Conservation (phyloP, 345 rosid genomes). For the Hirschfeldia incana region DNA sequence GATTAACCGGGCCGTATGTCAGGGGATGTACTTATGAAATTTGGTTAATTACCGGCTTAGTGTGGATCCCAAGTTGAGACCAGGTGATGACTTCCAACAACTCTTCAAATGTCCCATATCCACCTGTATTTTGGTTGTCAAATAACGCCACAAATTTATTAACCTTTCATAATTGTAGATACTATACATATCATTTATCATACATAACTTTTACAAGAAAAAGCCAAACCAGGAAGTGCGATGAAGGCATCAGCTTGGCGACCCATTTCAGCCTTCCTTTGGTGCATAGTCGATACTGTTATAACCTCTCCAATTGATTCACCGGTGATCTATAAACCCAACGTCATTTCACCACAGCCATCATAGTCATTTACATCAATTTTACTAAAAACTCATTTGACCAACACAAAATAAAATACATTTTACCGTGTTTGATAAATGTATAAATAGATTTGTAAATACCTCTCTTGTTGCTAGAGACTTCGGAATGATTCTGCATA, state of each 20-base stretch:
- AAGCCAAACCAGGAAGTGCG: conserved; percentile 74
- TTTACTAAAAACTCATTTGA: not conserved
- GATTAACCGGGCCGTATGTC: not conserved
- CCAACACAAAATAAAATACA: not conserved
- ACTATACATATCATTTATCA: not conserved
- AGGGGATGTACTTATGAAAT: not conserved
- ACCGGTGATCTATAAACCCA: conserved; percentile 65
- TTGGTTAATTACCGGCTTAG: conserved; percentile 64
- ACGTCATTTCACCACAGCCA: not conserved
- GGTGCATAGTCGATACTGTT: conserved; percentile 87
- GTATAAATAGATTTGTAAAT: conserved; percentile 12
- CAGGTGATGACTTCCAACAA: conserved; percentile 78
- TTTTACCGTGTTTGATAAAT: not conserved
- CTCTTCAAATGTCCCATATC: conserved; percentile 92
- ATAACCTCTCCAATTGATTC: conserved; percentile 76
- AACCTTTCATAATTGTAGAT: conserved; percentile 11
- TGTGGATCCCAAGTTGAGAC: conserved; percentile 91
- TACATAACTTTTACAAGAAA: not conserved
- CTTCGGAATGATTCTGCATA: conserved; percentile 81
- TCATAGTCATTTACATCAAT: conserved; percentile 13
- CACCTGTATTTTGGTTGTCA: conserved; percentile 54
- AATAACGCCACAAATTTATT: not conserved
- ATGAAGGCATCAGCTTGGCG: conserved; percentile 93
- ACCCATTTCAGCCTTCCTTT: conserved; percentile 92
- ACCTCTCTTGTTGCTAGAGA: conserved; percentile 82